Base-by-base conservation (phyloP, 257 asterid genomes). In the Solanum commersonii region DNA sequence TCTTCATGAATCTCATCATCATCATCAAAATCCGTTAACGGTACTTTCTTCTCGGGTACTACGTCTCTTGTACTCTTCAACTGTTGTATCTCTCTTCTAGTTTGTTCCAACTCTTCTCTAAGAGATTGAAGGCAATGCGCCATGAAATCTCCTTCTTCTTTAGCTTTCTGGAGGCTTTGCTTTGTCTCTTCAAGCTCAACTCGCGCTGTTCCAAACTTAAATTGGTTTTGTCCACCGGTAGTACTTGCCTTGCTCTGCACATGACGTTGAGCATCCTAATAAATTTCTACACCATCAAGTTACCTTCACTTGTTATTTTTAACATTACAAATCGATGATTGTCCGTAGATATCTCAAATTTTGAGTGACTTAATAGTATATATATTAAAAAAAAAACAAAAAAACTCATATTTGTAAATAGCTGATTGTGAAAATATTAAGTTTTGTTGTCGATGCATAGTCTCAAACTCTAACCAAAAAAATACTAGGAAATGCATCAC, bases 41-140 rank as follows among this genome's bases (percentile, higher is more conserved):
- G 11, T 44, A 44, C 85, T 79, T 79, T 44, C 15, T 37, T 63
- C 38, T 87, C 27, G 12, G 22, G 52, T 11, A 73, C 68, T 86
- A 78, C 49, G 79, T 91, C 92, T 88, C 87, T 91, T 35, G 92
- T 67, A 67, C 20, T 71, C 79, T 93, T 94, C 73, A 96, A 87
- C 18, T 92, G 93, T 10, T 87, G 92, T 1, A 96, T 92, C 89
- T 96, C 99, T 83, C 90, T 94, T 71, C 90, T 93, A 0, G 98
- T 95, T 33, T 92, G 92, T 70, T 96, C 98, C 4, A 96, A 92
- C 85, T 96, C 96, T 89, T 91, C 93, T 88, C 88, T 92, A 4
- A 95, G 89, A 20, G 96, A 92, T 49, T 87, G 85, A 1, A 96
- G 91, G 88, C 91, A 94, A 70, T 86, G 89, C 2, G 94, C 96